A percentile compares a stretch with the other conserved stretches of the same genome.
Evolutionary conservation across 164 flowering plant species (phyloP).

Genomic region (Chimonanthus salicifolius): DNA sequence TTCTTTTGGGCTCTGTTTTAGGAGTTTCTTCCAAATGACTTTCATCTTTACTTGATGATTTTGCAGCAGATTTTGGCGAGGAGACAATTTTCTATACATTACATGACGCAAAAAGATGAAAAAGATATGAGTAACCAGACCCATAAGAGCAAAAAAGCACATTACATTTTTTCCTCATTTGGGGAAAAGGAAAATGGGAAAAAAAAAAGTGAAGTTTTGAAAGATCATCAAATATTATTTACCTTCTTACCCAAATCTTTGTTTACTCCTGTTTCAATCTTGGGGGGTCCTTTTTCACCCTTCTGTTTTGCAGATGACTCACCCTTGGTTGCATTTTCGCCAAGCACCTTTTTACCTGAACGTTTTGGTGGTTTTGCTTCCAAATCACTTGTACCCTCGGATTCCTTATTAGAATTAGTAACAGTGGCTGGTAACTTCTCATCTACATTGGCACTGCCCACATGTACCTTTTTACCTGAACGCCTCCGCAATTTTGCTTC

Average conservation of each 20-base stretch:
- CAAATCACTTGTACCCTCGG: slow-evolving; percentile 29
- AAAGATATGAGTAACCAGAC: not conserved
- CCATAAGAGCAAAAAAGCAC: too few species aligned
- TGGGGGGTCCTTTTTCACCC: slow-evolving; percentile 29
- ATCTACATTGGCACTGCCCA: slow-evolving; percentile 22
- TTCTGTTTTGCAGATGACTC: slow-evolving; percentile 21
- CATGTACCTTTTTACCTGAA: slow-evolving; percentile 28
- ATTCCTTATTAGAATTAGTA: slow-evolving; percentile 26
- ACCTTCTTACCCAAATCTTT: slow-evolving; percentile 26
- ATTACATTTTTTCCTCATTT: too few species aligned
- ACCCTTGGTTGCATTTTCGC: slow-evolving; percentile 13
- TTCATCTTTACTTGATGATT: slow-evolving; percentile 30
- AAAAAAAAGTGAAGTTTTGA: too few species aligned
- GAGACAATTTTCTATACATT: slow-evolving; percentile 25
- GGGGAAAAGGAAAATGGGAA: too few species aligned
- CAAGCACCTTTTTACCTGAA: slow-evolving; percentile 24
- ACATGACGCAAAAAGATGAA: not conserved
- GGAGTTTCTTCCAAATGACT: slow-evolving; percentile 35
- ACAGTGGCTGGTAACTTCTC: slow-evolving; percentile 16
- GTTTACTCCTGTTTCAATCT: slow-evolving; percentile 20
- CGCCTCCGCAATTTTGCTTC: slow-evolving; percentile 27
- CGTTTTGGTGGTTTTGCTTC: slow-evolving; percentile 25
- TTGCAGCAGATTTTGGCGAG: slow-evolving; percentile 33
- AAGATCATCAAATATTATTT: not conserved
- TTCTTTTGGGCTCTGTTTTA: slow-evolving; percentile 41